A percentile compares a stretch with the other conserved stretches of the same genome.
phyloP scores from a whole-genome alignment of 441 rosid species.

The Breynia disticha region DNA sequence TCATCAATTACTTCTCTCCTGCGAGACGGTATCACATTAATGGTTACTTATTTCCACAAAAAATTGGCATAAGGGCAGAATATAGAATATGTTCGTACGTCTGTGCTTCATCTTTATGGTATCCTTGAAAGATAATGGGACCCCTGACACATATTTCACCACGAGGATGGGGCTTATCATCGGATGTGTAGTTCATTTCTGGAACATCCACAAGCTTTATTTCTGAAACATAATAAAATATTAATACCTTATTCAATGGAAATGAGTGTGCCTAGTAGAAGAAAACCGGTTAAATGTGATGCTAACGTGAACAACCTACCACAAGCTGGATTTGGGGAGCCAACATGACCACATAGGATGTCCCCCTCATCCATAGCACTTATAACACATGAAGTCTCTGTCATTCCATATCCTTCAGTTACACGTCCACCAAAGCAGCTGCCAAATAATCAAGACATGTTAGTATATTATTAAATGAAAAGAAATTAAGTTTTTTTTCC shows the following conservation, averaged over 20 bases:
- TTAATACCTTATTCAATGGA: conserved; percentile 7
- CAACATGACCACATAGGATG: conserved; percentile 81
- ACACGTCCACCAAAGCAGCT: conserved; percentile 87
- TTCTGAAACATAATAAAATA: conserved; percentile 43
- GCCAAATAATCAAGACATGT: conserved; percentile 18
- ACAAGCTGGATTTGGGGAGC: conserved; percentile 92
- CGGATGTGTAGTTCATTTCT: conserved; percentile 93
- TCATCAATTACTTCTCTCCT: conserved; percentile 91
- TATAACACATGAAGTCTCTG: conserved; percentile 86
- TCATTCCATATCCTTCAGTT: conserved; percentile 97
- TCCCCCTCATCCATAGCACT: conserved; percentile 67
- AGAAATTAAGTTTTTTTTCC: conserved; percentile 10
- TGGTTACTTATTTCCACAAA: conserved; percentile 10
- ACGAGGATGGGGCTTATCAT: conserved; percentile 82
- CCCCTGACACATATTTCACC: conserved; percentile 99
- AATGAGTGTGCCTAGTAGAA: neutral
- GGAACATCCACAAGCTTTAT: conserved; percentile 94
- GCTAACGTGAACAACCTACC: conserved; percentile 39
- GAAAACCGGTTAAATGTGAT: neutral
- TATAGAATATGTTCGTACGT: conserved; percentile 39
- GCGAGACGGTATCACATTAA: conserved; percentile 16
- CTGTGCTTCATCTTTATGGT: conserved; percentile 89
- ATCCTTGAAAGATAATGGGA: conserved; percentile 74
- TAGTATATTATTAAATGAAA: conserved; percentile 6
- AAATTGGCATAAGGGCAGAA: conserved; percentile 7